Evolutionary conservation across 495 filamentous ascomycete species (phyloP), one percentile per base, ranked within the genome.

Genomic region (Aspergillus nidulans): DNA sequence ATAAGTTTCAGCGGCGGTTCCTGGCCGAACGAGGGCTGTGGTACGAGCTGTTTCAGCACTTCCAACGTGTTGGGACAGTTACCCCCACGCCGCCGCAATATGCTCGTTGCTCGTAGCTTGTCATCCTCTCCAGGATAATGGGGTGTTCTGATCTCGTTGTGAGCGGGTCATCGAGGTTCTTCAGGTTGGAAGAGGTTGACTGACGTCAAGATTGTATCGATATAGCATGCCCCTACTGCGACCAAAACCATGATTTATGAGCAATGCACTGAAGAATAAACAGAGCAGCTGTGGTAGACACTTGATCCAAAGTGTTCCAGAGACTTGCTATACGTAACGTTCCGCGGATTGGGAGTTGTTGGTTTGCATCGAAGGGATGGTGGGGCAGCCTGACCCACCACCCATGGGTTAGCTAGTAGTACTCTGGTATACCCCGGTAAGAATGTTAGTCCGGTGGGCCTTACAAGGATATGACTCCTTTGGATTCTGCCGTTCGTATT

Each of bases 11-110:
- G 60, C 3, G 62, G 52, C 16, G 64, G 32, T 40, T 52, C 16
- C 9, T 50, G 0, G 6, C 34, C 40, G 4, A 58, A 47, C 0
- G 56, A 39, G 6, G 34, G 30, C 28, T 62, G 43, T 23, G 59
- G 53, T 19, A 81, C 63, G 9, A 89, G 69, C 63, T 89, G 85
- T 47, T 81, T 75, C 20, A 90, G 71, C 3, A 90, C 85, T 58
- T 88, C 80, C 41, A 88, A 77, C 4, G 81, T 82, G 57, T 90
- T 89, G 28, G 84, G 81, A 54, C 82, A 85, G 66, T 90, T 90
- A 13, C 86, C 86, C 30, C 87, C 87, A 2, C 86, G 79, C 21
- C 86, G 80, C n/a, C 76, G 77, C 41, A 73, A 67, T 43, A 86
- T 58, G 16, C 55, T 72, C 4, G 81, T 77, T 19, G 86, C 86